Conservation (phyloP, 495 filamentous ascomycete genomes). For the Parathielavia appendiculata region DNA sequence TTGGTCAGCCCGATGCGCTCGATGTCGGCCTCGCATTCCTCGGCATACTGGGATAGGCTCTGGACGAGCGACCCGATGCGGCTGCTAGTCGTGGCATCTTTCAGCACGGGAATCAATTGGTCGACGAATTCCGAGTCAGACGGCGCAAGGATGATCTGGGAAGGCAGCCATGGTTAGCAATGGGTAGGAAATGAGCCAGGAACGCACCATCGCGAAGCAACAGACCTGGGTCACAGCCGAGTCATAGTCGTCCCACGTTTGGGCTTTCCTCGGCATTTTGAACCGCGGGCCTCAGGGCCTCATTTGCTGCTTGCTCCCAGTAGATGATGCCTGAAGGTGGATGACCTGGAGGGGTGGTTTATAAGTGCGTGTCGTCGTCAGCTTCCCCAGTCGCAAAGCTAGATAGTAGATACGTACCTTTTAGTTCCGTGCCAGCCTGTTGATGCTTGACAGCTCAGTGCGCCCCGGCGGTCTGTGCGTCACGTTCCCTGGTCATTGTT, state of each 20-base stretch:
- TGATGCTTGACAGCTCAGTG: too few relatives aligned
- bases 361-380: too few relatives aligned
- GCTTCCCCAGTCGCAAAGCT: too few relatives aligned
- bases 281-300: conserved; percentile 12
- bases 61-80: conserved; percentile 70
- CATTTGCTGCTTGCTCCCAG: too few relatives aligned
- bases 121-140: conserved; percentile 93
- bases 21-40: conserved; percentile 83
- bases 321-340: too few relatives aligned
- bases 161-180: background rate
- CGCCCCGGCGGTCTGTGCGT: too few relatives aligned
- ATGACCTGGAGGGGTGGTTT: too few relatives aligned
- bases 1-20: conserved; percentile 92
- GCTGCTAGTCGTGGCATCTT: conserved; percentile 76
- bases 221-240: conserved; percentile 48
- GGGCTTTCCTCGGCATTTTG: conserved; percentile 44
- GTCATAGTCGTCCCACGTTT: conserved; percentile 52
- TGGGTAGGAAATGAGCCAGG: background rate
- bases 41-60: conserved; percentile 71
- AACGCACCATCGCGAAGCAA: background rate
- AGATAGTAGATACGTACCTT: too few relatives aligned
- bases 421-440: too few relatives aligned
- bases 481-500: too few relatives aligned
- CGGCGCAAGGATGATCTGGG: conserved; percentile 83
- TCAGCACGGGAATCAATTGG: conserved; percentile 86